Evolutionary conservation across 2,329 filamentous ascomycete species (phyloP).

Genomic region (Ambrosiella cleistominuta): DNA sequence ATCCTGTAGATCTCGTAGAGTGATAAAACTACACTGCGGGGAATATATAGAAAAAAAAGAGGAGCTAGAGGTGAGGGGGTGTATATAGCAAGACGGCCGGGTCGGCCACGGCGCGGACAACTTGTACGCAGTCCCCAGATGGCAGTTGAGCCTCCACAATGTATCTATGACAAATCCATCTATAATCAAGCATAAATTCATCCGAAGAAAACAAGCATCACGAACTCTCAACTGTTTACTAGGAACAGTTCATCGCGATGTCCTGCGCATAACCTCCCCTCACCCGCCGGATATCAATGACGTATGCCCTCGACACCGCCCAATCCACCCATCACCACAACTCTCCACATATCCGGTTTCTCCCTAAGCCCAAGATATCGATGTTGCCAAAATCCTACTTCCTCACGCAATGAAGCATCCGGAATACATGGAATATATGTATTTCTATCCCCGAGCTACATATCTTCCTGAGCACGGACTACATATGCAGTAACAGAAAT

Average conservation of each 20-base stretch:
- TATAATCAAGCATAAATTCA: neutral
- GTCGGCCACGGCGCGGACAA: too few species aligned
- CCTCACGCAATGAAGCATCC: neutral
- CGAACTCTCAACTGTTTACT: neutral
- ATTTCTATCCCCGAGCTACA: neutral
- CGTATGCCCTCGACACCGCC: too few species aligned
- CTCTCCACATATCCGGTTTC: neutral
- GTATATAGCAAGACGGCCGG: too few species aligned
- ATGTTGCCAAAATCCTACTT: neutral
- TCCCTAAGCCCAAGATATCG: neutral
- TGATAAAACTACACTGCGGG: too few species aligned
- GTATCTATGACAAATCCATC: too few species aligned
- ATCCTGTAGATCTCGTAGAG: too few species aligned
- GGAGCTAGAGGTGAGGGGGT: too few species aligned
- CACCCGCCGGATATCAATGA: neutral
- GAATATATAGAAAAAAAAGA: too few species aligned
- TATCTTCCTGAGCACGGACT: neutral
- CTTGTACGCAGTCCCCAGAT: too few species aligned
- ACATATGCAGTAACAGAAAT: neutral
- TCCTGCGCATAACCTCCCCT: neutral
- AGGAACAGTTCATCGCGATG: neutral
- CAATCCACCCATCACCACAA: neutral
- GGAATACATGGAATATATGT: neutral
- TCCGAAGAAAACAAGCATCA: neutral
- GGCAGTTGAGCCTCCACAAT: too few species aligned